phyloP scores from a whole-genome alignment of 1,284 basidiomycete genomes.

The Puccinia coronata region DNA sequence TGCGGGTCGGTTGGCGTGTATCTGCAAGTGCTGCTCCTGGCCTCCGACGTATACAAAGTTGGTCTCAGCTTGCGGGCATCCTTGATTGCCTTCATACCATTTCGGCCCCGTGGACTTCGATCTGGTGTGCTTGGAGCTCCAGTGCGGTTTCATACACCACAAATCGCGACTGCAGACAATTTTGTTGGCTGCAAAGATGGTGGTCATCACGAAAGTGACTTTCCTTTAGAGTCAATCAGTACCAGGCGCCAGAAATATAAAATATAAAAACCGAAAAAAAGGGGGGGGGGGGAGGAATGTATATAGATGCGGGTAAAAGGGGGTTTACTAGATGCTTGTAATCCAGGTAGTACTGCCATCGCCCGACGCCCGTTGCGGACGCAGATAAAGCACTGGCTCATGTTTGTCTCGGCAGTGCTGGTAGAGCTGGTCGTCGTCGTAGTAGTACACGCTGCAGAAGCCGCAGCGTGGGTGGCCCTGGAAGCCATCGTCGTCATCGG shows the following conservation, averaged over 20 bases:
- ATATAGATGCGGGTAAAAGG: constrained; percentile 34
- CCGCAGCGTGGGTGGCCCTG: constrained; percentile 80
- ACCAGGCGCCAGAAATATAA: constrained; percentile 30
- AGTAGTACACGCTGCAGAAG: constrained; percentile 88
- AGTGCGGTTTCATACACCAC: constrained; percentile 86
- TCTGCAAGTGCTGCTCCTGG: constrained; percentile 54
- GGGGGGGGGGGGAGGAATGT: constrained; percentile 34
- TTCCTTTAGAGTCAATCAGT: constrained; percentile 35
- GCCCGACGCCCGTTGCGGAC: constrained; percentile 68
- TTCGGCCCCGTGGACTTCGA: constrained; percentile 77
- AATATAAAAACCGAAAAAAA: constrained; percentile 58
- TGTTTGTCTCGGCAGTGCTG: constrained; percentile 89
- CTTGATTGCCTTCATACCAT: constrained; percentile 75
- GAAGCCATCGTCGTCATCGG: constrained; percentile 55
- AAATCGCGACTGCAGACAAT: constrained; percentile 84
- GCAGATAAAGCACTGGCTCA: constrained; percentile 96
- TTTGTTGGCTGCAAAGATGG: constrained; percentile 72
- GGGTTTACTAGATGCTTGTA: constrained; percentile 55
- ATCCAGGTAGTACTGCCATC: constrained; percentile 76
- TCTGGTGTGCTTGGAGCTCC: constrained; percentile 88
- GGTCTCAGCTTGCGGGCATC: constrained; percentile 75
- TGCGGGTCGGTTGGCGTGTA: not conserved
- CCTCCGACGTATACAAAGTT: constrained; percentile 75
- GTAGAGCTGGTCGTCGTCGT: constrained; percentile 87
- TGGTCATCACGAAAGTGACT: constrained; percentile 64